Evolutionary conservation across 2,329 filamentous ascomycete genomes (phyloP).

Genomic region (Cytospora paraplurivora): DNA sequence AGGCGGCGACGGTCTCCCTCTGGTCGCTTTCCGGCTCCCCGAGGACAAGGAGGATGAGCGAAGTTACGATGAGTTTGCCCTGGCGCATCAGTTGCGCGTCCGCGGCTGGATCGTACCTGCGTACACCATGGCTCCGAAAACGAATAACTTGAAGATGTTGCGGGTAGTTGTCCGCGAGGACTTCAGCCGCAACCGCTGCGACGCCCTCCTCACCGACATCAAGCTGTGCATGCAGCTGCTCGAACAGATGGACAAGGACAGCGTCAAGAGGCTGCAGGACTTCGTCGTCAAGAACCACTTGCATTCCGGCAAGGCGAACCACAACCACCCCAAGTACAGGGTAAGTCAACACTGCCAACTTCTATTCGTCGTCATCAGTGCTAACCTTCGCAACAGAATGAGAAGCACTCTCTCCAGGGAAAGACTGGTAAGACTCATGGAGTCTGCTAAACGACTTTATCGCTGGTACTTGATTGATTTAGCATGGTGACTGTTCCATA

Average conservation of each 20-base stretch:
- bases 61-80: slow-evolving; percentile 72
- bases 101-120: slow-evolving; percentile 93
- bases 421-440: slow-evolving; percentile 90
- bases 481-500: background rate
- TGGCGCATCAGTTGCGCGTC: slow-evolving; percentile 83
- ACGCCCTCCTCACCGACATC: slow-evolving; percentile 76
- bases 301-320: slow-evolving; percentile 53
- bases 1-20: slow-evolving; percentile 75
- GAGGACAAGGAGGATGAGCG: slow-evolving; percentile 61
- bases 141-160: slow-evolving; percentile 83
- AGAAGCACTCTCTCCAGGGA: slow-evolving; percentile 85
- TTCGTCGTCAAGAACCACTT: slow-evolving; percentile 62
- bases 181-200: slow-evolving; percentile 80
- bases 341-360: slow-evolving; percentile 40
- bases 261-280: slow-evolving; percentile 68
- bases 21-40: slow-evolving; percentile 84
- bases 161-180: slow-evolving; percentile 91
- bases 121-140: slow-evolving; percentile 95
- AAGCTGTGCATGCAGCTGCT: slow-evolving; percentile 74
- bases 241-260: slow-evolving; percentile 71
- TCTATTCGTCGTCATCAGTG: background rate
- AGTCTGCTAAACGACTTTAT: slow-evolving; percentile 62
- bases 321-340: slow-evolving; percentile 54
- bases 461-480: background rate
- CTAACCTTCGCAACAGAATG: slow-evolving; percentile 52